Conservation (phyloP, 345 rosid species). For the Toxicodendron radicans region DNA sequence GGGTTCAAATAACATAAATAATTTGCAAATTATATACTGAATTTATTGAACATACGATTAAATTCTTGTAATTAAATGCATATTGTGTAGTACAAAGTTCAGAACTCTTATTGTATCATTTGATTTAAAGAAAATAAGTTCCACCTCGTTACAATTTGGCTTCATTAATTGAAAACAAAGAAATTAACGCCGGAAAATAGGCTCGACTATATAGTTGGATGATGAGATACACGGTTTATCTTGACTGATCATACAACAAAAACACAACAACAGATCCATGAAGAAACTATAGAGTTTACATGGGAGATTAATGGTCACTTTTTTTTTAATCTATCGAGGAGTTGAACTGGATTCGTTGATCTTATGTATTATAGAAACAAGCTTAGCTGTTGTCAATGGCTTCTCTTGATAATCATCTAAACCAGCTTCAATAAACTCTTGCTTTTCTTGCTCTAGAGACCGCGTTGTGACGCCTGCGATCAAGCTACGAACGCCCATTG, state of each 20-base stretch:
- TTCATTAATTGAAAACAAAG: no score
- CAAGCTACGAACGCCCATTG: constrained; percentile 66
- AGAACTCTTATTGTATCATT: no score
- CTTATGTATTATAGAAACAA: constrained; percentile 46
- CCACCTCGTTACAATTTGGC: no score
- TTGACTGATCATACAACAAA: background rate
- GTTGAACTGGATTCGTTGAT: constrained; percentile 11
- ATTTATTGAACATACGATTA: background rate
- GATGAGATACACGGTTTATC: background rate
- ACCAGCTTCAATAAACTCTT: constrained; percentile 74
- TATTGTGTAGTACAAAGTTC: no score
- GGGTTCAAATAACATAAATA: background rate
- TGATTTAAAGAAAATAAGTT: no score
- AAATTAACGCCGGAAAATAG: background rate
- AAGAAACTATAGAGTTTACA: background rate
- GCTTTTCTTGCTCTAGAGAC: constrained; percentile 35
- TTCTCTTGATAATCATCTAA: constrained; percentile 77
- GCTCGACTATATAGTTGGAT: background rate
- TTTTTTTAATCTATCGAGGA: background rate
- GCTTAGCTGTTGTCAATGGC: constrained; percentile 72
- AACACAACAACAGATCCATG: background rate
- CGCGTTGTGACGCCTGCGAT: constrained; percentile 72
- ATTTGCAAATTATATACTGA: no score
- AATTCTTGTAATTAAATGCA: no score
- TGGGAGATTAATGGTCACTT: no score